Conservation (phyloP, 73 alveolate genomes). For the Breviolum minutum region DNA sequence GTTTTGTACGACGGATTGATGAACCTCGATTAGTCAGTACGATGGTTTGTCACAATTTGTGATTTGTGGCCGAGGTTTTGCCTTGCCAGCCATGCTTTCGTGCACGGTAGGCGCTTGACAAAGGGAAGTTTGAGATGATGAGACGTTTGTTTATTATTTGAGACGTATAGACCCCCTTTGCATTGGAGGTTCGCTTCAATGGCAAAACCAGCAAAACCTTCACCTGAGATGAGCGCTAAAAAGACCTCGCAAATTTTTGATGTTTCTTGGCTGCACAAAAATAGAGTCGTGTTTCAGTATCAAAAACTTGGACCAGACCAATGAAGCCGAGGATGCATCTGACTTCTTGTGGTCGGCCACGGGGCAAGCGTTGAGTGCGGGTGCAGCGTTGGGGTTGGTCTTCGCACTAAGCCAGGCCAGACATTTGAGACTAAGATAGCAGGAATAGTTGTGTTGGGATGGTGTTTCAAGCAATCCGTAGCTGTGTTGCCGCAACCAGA, state of each 20-base stretch:
- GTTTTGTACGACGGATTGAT: background rate
- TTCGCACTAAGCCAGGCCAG: constrained; percentile 22
- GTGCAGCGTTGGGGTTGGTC: constrained; percentile 27
- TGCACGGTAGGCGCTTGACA: constrained; percentile 17
- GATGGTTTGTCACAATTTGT: background rate
- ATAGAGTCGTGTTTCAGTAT: background rate
- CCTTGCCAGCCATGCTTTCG: constrained; percentile 36
- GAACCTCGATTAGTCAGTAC: background rate
- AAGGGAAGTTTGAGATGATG: background rate
- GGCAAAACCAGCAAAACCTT: background rate
- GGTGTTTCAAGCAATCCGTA: too few relatives aligned
- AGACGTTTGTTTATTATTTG: background rate
- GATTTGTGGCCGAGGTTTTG: constrained; percentile 24
- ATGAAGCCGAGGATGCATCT: background rate
- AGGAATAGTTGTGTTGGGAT: too few relatives aligned
- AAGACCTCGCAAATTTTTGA: background rate
- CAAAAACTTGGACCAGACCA: too few relatives aligned
- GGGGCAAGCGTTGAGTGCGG: constrained; percentile 36
- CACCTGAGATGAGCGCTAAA: background rate
- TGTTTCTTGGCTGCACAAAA: background rate
- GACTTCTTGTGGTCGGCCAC: constrained; percentile 17
- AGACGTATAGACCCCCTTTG: background rate
- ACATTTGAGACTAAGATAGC: too few relatives aligned
- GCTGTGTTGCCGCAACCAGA: too few relatives aligned
- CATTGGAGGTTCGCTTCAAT: background rate